Base-by-base conservation (phyloP, 2,329 filamentous ascomycete genomes). In the Biscogniauxia mediterranea region DNA sequence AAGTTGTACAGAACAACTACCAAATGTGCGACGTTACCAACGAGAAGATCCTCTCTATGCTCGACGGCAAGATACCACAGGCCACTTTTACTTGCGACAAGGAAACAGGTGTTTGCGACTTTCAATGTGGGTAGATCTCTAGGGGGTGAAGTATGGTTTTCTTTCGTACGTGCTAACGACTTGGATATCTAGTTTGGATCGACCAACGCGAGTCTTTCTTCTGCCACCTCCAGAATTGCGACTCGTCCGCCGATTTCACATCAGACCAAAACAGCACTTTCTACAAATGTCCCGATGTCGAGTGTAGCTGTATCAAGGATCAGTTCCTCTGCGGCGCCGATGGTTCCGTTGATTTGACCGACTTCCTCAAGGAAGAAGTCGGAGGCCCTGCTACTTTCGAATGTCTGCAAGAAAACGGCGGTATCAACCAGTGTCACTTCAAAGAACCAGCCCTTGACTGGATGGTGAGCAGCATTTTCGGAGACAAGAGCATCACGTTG, bases 21-120 rank as follows among this genome's bases (percentile, higher is more conserved):
- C 96, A 99, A 78, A 95, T 97, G 80, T 99, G 95, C 78, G 92
- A 96, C 76, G 95, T 99, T 67, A 98, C 93, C 59, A 99, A 99
- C 79, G 86, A 87, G 76, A 95, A 96, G 80, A 99, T 99, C 71
- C 82, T 94, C 59, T 88, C 93, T 64, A 88, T 94, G 72, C 83
- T 99, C 55, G 91, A 93, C 70, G 88, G 90, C 52, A 86, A 93
- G 77, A 90, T 91, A 61, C 93, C 95, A 0, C 91, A 99, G 76
- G 95, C 96, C 23, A 99, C 95, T 0, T 99, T 99, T 73, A 92
- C 89, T 28, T 99, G 95, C 76, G 87, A 93, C 71, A 86, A 85
- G 42, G 86, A 90, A 56, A 82, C 87, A 4, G 81, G 85, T 20
- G 87, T 89, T 20, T 99, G 95, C 73, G 95, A 97, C 74, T 99